phyloP scores from a whole-genome alignment of 257 asterid genomes.

The Scutellaria barbata region DNA sequence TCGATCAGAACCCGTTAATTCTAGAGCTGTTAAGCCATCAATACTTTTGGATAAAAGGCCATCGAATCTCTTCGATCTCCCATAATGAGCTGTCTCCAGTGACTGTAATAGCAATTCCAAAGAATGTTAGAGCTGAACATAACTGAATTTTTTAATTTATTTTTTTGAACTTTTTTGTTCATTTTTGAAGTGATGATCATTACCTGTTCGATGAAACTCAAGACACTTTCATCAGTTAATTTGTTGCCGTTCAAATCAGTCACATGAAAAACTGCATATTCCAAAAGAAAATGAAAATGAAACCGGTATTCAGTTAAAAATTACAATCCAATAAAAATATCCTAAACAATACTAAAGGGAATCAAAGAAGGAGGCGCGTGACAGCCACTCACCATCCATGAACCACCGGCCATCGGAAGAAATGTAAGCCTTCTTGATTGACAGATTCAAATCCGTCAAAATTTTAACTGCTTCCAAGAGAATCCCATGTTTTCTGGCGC shows the following conservation, averaged over 20 bases:
- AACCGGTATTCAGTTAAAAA: constrained; percentile 43
- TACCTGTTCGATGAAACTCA: constrained; percentile 91
- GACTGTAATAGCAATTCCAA: constrained; percentile 50
- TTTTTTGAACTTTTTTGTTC: too few species aligned
- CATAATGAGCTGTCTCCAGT: constrained; percentile 71
- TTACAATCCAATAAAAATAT: neutral
- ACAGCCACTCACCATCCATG: constrained; percentile 84
- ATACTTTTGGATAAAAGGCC: constrained; percentile 40
- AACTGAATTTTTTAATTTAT: too few species aligned
- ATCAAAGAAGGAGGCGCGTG: constrained; percentile 14
- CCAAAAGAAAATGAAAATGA: constrained; percentile 11
- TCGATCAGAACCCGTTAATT: constrained; percentile 86
- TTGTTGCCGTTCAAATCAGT: constrained; percentile 90
- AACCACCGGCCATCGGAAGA: constrained; percentile 98
- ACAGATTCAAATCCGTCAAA: constrained; percentile 91
- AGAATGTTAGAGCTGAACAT: too few species aligned
- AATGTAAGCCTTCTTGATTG: constrained; percentile 88
- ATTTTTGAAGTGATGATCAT: neutral
- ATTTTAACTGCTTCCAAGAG: constrained; percentile 94
- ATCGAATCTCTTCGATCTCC: constrained; percentile 57
- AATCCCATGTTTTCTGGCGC: constrained; percentile 85
- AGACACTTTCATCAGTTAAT: constrained; percentile 81
- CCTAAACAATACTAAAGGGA: neutral
- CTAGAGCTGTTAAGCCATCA: constrained; percentile 58
- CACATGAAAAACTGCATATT: constrained; percentile 89